phyloP scores from a whole-genome alignment of 2,329 filamentous ascomycete species.

The Purpureocillium lavendulum region DNA sequence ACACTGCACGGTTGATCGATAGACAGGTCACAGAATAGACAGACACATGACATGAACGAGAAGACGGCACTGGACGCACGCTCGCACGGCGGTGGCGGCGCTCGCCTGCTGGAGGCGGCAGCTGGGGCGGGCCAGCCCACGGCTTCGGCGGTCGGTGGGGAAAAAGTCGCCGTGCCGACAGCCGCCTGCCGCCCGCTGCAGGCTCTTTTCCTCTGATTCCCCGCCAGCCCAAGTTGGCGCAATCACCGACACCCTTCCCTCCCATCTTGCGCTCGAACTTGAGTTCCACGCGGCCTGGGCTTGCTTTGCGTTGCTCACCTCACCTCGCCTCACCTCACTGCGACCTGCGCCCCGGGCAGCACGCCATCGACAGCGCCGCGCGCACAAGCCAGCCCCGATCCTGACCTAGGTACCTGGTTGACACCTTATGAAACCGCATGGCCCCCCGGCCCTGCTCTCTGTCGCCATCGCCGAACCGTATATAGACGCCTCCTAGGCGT shows the following conservation, averaged over 20 bases:
- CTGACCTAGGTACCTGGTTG: background rate
- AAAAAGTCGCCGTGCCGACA: background rate
- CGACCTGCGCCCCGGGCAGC: background rate
- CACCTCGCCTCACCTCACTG: too few relatives aligned
- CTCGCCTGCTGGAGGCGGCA: too few relatives aligned
- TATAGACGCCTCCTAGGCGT: too few relatives aligned
- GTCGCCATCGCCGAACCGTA: background rate
- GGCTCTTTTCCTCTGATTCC: background rate
- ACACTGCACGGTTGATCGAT: too few relatives aligned
- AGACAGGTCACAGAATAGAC: too few relatives aligned
- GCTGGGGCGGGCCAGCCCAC: too few relatives aligned
- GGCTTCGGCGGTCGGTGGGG: background rate
- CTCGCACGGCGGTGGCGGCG: too few relatives aligned
- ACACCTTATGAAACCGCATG: background rate
- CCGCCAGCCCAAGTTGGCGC: background rate
- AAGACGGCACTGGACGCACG: too few relatives aligned
- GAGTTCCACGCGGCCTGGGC: background rate
- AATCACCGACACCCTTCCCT: constrained; percentile 1
- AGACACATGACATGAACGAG: too few relatives aligned
- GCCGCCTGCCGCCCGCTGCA: background rate
- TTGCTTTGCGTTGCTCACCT: too few relatives aligned
- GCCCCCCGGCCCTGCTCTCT: background rate
- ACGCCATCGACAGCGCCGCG: constrained; percentile 1
- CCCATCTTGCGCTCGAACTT: background rate
- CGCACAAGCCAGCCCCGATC: background rate